Evolutionary conservation across 306 rosid genomes (phyloP).

Genomic region (Cucurbita ficifolia): DNA sequence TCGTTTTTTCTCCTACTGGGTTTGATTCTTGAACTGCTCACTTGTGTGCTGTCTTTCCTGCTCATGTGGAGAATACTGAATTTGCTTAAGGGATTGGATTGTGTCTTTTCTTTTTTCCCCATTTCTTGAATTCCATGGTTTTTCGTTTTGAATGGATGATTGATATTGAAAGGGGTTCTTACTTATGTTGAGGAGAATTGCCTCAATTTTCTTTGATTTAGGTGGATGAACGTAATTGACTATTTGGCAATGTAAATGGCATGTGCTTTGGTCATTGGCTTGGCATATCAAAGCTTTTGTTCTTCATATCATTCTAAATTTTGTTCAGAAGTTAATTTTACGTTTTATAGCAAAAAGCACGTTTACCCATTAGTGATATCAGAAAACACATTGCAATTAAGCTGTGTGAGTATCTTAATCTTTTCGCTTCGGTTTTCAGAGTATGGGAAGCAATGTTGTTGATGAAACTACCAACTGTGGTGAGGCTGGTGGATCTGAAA

Average conservation of each 20-base stretch:
- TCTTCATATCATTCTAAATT: not conserved
- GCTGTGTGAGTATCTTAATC: not conserved
- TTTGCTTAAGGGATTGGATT: not conserved
- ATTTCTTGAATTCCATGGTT: not conserved
- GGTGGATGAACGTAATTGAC: not conserved
- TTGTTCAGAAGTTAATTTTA: not conserved
- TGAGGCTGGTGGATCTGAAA: conserved; percentile 45
- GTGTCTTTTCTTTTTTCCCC: not conserved
- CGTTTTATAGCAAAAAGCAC: not conserved
- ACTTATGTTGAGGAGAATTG: not conserved
- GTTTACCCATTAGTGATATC: not conserved
- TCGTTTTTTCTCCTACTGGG: not conserved
- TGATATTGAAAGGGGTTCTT: not conserved
- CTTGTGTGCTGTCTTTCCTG: not conserved
- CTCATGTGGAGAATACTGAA: not conserved
- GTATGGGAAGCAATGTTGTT: conserved; percentile 50
- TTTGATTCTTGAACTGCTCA: not conserved
- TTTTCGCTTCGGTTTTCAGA: not conserved
- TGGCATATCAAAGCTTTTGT: not conserved
- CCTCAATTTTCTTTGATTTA: not conserved
- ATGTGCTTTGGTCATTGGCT: not conserved
- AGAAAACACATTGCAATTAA: not conserved
- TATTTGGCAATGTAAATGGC: not conserved
- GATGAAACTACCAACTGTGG: conserved; percentile 20
- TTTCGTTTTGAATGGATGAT: not conserved